Conservation (phyloP, 1,284 basidiomycete genomes). For the Hymenochaete sp. region DNA sequence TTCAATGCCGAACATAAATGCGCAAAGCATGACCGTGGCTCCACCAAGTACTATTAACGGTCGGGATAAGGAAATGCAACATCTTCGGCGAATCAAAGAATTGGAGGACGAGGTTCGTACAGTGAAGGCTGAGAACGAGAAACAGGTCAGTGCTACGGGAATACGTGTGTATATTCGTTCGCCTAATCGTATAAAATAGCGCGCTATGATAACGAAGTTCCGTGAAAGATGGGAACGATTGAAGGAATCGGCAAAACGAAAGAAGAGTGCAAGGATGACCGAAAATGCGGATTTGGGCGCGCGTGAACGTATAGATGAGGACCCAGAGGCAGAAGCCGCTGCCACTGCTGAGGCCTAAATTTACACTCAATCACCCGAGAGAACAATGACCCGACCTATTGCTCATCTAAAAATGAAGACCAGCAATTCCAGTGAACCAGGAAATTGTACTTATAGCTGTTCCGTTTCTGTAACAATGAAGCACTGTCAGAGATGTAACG, state of each 20-base stretch:
- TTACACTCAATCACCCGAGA: no score
- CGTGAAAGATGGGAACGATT: constrained; percentile 83
- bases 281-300: constrained; percentile 39
- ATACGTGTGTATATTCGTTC: constrained; percentile 10
- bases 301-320: constrained; percentile 64
- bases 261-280: constrained; percentile 74
- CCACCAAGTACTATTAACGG: constrained; percentile 24
- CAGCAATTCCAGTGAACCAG: no score
- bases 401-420: no score
- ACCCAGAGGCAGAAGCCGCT: constrained; percentile 61
- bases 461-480: no score
- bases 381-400: no score
- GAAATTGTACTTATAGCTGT: no score
- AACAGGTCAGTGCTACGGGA: constrained; percentile 49
- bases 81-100: constrained; percentile 58
- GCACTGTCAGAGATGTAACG: no score
- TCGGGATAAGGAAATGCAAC: constrained; percentile 58
- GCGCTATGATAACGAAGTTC: constrained; percentile 76
- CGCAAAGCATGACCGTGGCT: constrained; percentile 47
- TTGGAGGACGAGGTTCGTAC: constrained; percentile 70
- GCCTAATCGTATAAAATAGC: constrained; percentile 37
- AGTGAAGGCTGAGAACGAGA: constrained; percentile 68
- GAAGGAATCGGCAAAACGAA: constrained; percentile 76
- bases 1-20: constrained; percentile 38
- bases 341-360: constrained; percentile 7